Evolutionary conservation across 2,329 filamentous ascomycete species (phyloP), one percentile per base, ranked within the genome.

Genomic region (Aspergillus caelatus): DNA sequence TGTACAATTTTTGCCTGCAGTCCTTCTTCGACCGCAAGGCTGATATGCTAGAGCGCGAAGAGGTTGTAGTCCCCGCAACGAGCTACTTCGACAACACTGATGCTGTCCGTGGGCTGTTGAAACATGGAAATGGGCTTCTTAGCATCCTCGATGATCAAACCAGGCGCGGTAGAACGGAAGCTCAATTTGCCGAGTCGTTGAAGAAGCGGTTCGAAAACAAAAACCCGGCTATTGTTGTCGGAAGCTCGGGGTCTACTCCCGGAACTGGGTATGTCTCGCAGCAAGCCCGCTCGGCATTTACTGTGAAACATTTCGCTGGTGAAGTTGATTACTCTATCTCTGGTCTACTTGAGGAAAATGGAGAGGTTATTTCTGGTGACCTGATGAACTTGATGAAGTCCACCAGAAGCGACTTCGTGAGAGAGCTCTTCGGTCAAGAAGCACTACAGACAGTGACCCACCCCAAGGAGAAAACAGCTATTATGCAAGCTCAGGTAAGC

Each of bases 21-120:
- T 96, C 91, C 77, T 98, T 99, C 80, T 99, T 98, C 77, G 94
- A 97, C 74, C 89, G 90, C 69, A 96, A 95, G 78, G 93, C 94
- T 0, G 94, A 98, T 66, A 88, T 96, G 80, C 85, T 99, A 26
- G 95, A 99, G 74, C 93, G 90, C 1, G 95, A 99, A 77, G 95
- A 99, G 75, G 92, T 99, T 41, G 88, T 85, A 36, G 92, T 99
- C 3, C 87, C 94, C 2, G 90, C 94, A 0, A 97, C 94, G 0
- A 97, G 93, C 80, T 99, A 98, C 78, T 99, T 97, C 71, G 95
- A 99, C 79, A 99, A 98, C 78, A 93, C 92, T 0, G 95, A 98
- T 76, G 93, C 94, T 11, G 93, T 97, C 65, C 93, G 91, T 72
- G 94, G 93, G 14, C 84, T 99, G 36, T 83, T 99, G 61, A 99